Conservation (phyloP, 2,329 filamentous ascomycete species). For the Sporothrix euskadiensis region DNA sequence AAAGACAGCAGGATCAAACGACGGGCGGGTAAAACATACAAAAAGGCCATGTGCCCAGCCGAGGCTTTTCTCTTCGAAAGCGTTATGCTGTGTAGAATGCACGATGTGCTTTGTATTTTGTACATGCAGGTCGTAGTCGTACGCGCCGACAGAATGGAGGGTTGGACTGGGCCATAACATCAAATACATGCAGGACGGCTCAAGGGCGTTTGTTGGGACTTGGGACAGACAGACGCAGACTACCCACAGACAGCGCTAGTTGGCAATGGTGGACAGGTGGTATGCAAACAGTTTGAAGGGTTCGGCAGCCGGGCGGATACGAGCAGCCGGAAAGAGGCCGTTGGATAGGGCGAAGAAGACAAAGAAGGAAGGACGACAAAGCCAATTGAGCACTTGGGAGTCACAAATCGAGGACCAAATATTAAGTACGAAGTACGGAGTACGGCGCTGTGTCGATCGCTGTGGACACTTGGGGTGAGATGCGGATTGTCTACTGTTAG, state of each 20-base stretch:
- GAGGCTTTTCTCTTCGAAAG: not conserved
- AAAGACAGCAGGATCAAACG: not conserved
- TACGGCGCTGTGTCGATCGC: not conserved
- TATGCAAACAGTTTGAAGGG: not conserved
- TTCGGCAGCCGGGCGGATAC: not conserved
- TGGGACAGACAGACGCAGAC: not conserved
- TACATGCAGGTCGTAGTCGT: not conserved
- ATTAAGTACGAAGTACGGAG: not conserved
- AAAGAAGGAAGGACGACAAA: not conserved
- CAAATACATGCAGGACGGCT: not conserved
- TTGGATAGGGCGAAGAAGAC: not conserved
- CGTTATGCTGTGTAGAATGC: not conserved
- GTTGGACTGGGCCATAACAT: not conserved
- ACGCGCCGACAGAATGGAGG: not conserved
- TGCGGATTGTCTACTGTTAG: not conserved
- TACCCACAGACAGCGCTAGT: not conserved
- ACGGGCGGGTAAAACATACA: slow-evolving; percentile 2
- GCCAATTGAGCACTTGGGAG: not conserved
- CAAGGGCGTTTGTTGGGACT: not conserved
- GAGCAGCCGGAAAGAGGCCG: slow-evolving; percentile 6
- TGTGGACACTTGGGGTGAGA: not conserved
- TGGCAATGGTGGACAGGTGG: not conserved
- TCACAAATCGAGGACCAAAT: not conserved
- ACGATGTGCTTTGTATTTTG: not conserved
- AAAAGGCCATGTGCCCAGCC: not conserved